These are phyloP conservation scores for Alternaria sp. DNA, from an alignment of 2,329 filamentous ascomycete genomes.

Conservation along the genomic window DNA sequence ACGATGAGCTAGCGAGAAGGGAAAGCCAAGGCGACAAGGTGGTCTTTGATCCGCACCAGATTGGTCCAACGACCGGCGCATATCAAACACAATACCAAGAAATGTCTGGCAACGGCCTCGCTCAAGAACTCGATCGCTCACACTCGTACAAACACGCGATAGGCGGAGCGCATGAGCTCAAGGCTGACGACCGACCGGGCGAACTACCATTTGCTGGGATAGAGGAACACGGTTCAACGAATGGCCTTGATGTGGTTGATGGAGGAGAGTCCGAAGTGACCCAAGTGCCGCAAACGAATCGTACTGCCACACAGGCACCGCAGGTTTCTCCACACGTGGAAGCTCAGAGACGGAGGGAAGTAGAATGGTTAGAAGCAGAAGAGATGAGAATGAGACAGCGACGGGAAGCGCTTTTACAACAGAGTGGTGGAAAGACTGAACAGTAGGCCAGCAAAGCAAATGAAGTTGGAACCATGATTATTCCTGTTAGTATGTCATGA, in stretches of 20 bases:
- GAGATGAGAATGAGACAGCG: slow-evolving; percentile 14
- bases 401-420: slow-evolving; percentile 4
- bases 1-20: no score
- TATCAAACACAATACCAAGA: neutral
- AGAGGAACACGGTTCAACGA: neutral
- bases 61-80: neutral
- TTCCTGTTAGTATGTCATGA: neutral
- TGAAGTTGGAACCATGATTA: neutral
- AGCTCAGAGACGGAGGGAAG: slow-evolving; percentile 10
- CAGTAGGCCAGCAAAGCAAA: neutral
- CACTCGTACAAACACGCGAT: neutral
- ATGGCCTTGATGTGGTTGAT: neutral
- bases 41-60: neutral
- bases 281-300: neutral
- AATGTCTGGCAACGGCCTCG: neutral
- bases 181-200: neutral
- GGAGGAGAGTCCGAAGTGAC: no score
- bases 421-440: neutral
- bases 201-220: neutral
- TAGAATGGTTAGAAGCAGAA: slow-evolving; percentile 19
- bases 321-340: slow-evolving; percentile 1
- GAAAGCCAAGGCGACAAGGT: no score
- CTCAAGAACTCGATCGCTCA: neutral
- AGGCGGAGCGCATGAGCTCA: neutral
- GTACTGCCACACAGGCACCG: neutral